These are phyloP conservation scores for Lichtheimia ornata DNA, from an alignment of 371 early-diverging fungal species.

Conservation along the genomic window DNA sequence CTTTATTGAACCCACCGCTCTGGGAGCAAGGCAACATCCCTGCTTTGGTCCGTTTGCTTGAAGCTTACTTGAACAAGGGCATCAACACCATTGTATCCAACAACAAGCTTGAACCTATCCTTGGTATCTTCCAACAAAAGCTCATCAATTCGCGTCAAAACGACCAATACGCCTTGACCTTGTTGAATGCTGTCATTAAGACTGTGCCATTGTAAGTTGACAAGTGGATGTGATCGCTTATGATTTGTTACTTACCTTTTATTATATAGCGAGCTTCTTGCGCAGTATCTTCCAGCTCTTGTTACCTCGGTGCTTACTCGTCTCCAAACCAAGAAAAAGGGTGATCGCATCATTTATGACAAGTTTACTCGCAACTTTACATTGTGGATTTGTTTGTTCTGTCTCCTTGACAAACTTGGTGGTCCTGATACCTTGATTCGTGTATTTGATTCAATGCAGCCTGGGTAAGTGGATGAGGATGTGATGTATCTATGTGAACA, in stretches of 20 bases:
- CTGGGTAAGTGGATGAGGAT: constrained; percentile 42
- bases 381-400: constrained; percentile 72
- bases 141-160: constrained; percentile 83
- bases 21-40: constrained; percentile 96
- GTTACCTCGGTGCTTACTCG: constrained; percentile 78
- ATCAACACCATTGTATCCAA: constrained; percentile 61
- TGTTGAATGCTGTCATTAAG: constrained; percentile 73
- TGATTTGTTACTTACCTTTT: neutral
- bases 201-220: constrained; percentile 66
- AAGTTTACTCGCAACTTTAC: constrained; percentile 78
- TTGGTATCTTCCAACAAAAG: constrained; percentile 93
- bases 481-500: neutral
- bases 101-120: constrained; percentile 77
- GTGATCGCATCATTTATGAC: constrained; percentile 34
- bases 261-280: constrained; percentile 45
- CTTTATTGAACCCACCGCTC: constrained; percentile 80
- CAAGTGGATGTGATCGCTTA: neutral
- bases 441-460: constrained; percentile 79
- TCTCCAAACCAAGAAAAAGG: constrained; percentile 72
- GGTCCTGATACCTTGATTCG: constrained; percentile 69
- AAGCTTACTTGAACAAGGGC: constrained; percentile 81
- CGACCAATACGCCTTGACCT: constrained; percentile 84
- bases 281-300: constrained; percentile 75
- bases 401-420: constrained; percentile 63
- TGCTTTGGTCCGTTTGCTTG: constrained; percentile 86